Percentiles rank a stretch among this genome's conserved stretches.
Conservation (phyloP, 1,139 yeast species). For the Yarrowia galli region DNA sequence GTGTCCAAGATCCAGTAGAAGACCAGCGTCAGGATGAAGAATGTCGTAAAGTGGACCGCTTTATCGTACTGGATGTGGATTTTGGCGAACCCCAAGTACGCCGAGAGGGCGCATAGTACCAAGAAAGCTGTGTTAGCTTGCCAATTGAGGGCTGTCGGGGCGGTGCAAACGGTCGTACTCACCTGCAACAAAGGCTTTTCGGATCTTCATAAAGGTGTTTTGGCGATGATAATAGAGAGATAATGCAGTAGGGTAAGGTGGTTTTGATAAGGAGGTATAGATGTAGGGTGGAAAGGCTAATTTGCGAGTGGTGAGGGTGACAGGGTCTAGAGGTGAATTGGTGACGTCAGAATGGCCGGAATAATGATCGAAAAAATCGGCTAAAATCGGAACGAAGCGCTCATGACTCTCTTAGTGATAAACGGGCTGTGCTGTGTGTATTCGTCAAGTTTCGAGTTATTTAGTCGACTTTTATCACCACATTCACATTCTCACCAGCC, state of each 20-base stretch:
- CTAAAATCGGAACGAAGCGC: too few relatives aligned
- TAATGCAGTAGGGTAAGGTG: constrained; percentile 32
- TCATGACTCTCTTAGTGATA: too few relatives aligned
- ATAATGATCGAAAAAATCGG: too few relatives aligned
- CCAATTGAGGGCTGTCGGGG: background rate
- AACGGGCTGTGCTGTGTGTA: too few relatives aligned
- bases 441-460: too few relatives aligned
- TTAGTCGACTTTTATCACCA: too few relatives aligned
- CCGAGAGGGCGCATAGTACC: constrained; percentile 46
- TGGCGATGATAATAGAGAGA: constrained; percentile 25
- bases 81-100: constrained; percentile 61
- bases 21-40: constrained; percentile 59
- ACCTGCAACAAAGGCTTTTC: constrained; percentile 44
- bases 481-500: too few relatives aligned
- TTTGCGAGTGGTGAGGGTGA: background rate
- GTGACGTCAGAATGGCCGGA: too few relatives aligned
- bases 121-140: constrained; percentile 46
- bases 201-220: constrained; percentile 42
- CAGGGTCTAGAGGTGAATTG: too few relatives aligned
- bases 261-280: background rate
- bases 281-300: background rate
- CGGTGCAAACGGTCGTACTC: constrained; percentile 29
- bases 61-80: constrained; percentile 61
- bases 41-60: constrained; percentile 59
- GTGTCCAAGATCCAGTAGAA: constrained; percentile 64